Percentiles rank a stretch among this genome's conserved stretches.
Evolutionary conservation across 2,329 filamentous ascomycete species (phyloP).

Genomic region (Aspergillus neoniger): DNA sequence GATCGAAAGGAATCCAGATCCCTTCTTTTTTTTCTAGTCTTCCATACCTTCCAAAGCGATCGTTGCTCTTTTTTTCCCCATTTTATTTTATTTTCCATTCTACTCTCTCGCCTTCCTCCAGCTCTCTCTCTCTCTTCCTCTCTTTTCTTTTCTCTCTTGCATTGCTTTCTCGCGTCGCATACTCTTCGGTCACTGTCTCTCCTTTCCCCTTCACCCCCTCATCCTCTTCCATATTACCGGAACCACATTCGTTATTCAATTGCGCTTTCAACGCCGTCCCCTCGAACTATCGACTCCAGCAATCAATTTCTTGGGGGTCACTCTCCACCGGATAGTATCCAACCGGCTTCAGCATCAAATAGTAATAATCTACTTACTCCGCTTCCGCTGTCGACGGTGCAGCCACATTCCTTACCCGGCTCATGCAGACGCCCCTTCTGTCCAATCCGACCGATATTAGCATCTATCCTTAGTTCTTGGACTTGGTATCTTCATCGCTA

Average conservation of each 20-base stretch:
- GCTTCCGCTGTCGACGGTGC: conserved; percentile 16
- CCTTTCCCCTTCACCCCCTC: conserved; percentile 5
- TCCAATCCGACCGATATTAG: conserved; percentile 14
- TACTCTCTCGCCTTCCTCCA: background rate
- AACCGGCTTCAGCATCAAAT: conserved; percentile 7
- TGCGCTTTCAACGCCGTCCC: conserved; percentile 7
- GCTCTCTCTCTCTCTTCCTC: background rate
- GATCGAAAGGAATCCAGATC: conserved; percentile 24
- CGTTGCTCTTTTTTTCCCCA: conserved; percentile 9
- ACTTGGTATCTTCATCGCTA: background rate
- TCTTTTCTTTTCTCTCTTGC: conserved; percentile 7
- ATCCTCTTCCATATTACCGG: background rate
- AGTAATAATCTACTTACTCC: conserved; percentile 9
- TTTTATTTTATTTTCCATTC: conserved; percentile 1
- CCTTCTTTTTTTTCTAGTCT: conserved; percentile 14
- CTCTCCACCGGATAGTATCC: conserved; percentile 8
- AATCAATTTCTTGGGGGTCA: conserved; percentile 3
- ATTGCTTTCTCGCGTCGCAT: conserved; percentile 9
- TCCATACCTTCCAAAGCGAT: conserved; percentile 10
- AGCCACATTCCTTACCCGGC: conserved; percentile 23
- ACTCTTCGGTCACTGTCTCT: conserved; percentile 3
- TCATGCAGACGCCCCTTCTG: conserved; percentile 16
- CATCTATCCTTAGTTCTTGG: conserved; percentile 1
- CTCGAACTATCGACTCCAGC: conserved; percentile 9
- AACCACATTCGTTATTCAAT: conserved; percentile 1